A percentile compares a stretch with the other conserved stretches of the same genome.
Conservation (phyloP, 208 protist species). For the Trypanosoma lewisi region DNA sequence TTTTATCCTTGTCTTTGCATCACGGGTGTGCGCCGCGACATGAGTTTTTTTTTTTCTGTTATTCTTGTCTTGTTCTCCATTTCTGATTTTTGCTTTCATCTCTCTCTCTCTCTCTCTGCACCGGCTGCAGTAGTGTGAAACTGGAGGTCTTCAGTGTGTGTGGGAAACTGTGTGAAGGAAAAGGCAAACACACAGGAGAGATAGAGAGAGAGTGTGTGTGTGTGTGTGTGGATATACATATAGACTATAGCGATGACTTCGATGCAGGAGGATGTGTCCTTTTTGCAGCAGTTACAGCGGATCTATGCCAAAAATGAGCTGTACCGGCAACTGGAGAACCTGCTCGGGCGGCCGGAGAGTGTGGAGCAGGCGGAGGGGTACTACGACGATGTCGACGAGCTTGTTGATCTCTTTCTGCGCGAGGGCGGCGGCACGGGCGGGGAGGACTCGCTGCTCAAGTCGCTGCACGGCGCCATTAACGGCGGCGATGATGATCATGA, state of each 20-base stretch:
- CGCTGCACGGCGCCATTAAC: constrained; percentile 21
- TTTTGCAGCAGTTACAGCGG: constrained; percentile 65
- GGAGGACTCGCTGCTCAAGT: constrained; percentile 19
- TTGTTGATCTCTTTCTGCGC: constrained; percentile 57
- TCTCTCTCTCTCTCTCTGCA: constrained; percentile 8
- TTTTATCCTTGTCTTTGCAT: neutral
- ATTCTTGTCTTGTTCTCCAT: constrained; percentile 6
- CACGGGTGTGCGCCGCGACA: no score
- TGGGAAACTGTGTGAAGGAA: neutral
- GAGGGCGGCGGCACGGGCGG: constrained; percentile 23
- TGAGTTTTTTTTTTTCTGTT: constrained; percentile 1
- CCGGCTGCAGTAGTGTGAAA: neutral
- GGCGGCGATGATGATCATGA: constrained; percentile 19
- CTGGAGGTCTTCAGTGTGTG: neutral
- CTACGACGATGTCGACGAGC: constrained; percentile 77
- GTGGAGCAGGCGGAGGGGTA: constrained; percentile 65
- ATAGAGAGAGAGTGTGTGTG: neutral
- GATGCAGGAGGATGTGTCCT: constrained; percentile 45
- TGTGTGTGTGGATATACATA: neutral
- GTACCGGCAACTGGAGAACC: constrained; percentile 66
- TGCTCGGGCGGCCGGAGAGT: constrained; percentile 66
- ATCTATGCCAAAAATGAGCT: constrained; percentile 84
- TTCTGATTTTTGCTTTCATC: neutral
- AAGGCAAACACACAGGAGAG: no score
- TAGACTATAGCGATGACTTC: neutral